Evolutionary conservation across 2,329 filamentous ascomycete genomes (phyloP), one percentile per base, ranked within the genome.

Genomic region (Fusarium succisae): DNA sequence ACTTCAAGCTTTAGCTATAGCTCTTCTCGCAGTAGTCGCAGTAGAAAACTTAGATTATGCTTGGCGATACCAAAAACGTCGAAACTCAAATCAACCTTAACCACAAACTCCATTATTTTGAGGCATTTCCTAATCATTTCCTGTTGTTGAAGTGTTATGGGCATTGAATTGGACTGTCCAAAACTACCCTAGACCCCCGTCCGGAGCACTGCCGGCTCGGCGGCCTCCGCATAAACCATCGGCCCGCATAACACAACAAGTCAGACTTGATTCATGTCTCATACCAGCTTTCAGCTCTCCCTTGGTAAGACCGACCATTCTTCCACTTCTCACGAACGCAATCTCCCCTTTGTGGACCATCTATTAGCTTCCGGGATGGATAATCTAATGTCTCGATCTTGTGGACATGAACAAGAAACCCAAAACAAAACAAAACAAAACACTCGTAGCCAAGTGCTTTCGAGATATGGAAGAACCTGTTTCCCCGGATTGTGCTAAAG

Each of bases 281-380:
- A 72, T 72, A 59, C 48, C 57, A 63, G 44, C 63, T 60, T 51
- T 72, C 69, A 72, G 58, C 69, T 69, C 69, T 69, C 70, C 69
- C 64, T 72, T 72, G 30, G 45, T 72, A 54, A 41, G 53, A 72
- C 69, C 47, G 43, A 50, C 38, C 24, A 47, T 54, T 58, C 37
- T 26, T 65, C 51, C 44, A 57, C 43, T 41, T 54, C 37, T 51
- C 55, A 60, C 53, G 6, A 47, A n/a, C 30, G 58, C 32, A 69
- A 72, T 65, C 30, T 72, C 58, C 48, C 43, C 54, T 32, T 24
- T 41, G 50, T 65, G 57, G 63, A 48, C 15, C 63, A 17, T 30
- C 41, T 43, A 10, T 35, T 51, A 60, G 47, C 30, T 47, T 32
- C 9, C 37, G 24, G 47, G 54, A 62, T 38, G 38, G 12, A 32